phyloP scores from a whole-genome alignment of 2,329 filamentous ascomycete genomes.

The Fusarium tupiense region DNA sequence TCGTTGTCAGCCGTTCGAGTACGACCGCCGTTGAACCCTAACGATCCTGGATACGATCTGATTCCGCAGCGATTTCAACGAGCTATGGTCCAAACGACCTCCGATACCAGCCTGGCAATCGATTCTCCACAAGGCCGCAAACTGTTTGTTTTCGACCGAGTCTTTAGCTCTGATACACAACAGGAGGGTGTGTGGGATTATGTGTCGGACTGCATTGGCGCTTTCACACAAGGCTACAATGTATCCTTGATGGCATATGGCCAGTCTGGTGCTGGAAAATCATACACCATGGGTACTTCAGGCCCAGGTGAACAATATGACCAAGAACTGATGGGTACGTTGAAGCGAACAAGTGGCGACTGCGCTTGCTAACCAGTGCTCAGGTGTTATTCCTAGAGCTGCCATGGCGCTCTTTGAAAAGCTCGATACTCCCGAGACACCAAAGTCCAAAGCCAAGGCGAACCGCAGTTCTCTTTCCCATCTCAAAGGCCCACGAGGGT shows the following conservation, averaged over 20 bases:
- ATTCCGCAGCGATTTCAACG: constrained; percentile 96
- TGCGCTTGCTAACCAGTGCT: constrained; percentile 5
- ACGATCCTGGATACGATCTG: constrained; percentile 91
- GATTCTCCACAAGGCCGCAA: constrained; percentile 94
- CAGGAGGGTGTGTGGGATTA: constrained; percentile 97
- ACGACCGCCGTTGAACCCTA: constrained; percentile 82
- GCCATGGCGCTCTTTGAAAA: constrained; percentile 88
- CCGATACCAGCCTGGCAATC: constrained; percentile 84
- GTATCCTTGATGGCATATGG: constrained; percentile 97
- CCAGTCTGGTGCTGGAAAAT: constrained; percentile 97
- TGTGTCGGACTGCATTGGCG: constrained; percentile 85
- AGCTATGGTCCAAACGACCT: constrained; percentile 89
- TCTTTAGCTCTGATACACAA: constrained; percentile 83
- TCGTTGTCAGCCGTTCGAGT: constrained; percentile 82
- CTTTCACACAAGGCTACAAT: constrained; percentile 97
- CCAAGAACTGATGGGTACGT: constrained; percentile 79
- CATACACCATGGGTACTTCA: constrained; percentile 98
- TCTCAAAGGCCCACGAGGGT: constrained; percentile 81
- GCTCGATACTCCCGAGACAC: constrained; percentile 73
- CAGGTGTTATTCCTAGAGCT: constrained; percentile 95
- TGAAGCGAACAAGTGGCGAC: neutral
- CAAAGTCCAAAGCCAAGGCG: constrained; percentile 51
- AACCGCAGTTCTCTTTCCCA: constrained; percentile 78
- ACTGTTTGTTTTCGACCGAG: constrained; percentile 94
- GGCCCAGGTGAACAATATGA: constrained; percentile 81